Base-by-base conservation (phyloP, 495 filamentous ascomycete genomes). In the Aspergillus diversus region DNA sequence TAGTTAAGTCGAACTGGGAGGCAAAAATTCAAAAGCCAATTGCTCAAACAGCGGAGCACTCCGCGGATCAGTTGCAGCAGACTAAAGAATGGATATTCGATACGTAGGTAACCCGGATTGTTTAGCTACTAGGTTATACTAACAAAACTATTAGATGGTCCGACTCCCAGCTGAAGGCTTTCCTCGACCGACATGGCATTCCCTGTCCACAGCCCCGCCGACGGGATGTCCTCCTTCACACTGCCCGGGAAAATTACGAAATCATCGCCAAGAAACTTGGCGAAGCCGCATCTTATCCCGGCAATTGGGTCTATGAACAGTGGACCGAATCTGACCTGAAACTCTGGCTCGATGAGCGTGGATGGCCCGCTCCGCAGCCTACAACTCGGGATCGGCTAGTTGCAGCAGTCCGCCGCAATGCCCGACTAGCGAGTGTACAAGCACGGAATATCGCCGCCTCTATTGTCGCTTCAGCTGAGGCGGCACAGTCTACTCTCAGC, bases 21-120 rank as follows among this genome's bases (percentile, higher is more conserved):
- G 67, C 72, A 32, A 87, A 87, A 59, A 81, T 92, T 15, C 70
- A 89, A 90, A 79, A 77, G 69, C 63, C 80, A 71, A 65, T 98
- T 86, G 93, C 89, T 51, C 87, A 94, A 70, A 84, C 87, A 6
- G 87, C 91, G 57, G 91, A 93, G 33, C 85, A 89, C 47, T 81
- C 89, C 15, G 81, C 89, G 32, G 80, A 86, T 17, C 86, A 92
- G 13, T 90, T 89, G 75, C 75, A 81, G 17, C 87, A 82, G 67
- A 86, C 92, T 7, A 90, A 88, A 73, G 89, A 93, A 65, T 99
- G 95, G 95, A 89, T 99, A 64, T 91, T 99, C 75, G 92, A 98
- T 75, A 90, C 84, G 82, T 98, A 82, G 81, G 88, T 81, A 11
- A 17, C n/a, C 4, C 3, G 13, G 1, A 49, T 33, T 55, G 33